Base-by-base conservation (phyloP, 2,329 filamentous ascomycete species). In the Monilinia fructigena region DNA sequence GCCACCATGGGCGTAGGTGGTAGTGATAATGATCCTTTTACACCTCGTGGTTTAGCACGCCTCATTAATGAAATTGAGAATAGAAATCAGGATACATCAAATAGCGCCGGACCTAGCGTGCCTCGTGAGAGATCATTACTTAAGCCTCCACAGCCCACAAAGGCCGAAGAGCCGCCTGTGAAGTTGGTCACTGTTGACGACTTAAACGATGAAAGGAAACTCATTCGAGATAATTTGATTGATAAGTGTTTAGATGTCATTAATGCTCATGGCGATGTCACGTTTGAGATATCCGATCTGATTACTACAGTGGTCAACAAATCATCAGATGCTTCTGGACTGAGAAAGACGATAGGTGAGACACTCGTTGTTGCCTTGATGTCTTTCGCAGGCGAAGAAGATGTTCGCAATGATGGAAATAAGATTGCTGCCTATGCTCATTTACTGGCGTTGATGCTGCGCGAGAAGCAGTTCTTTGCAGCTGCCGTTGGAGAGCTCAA, bases 361-460 rank as follows among this genome's bases (percentile, higher is more conserved):
- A 96, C 93, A 0, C 81, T 99, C 55, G 89, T 93, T 5, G 89
- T 91, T 73, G 96, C 93, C 0, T 80, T 99, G 16, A 89, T 96
- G 72, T 90, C 88, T 7, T 83, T 89, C 63, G 81, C 82, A 16
- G 76, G 81, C 48, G 84, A 88, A 50, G 85, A 87, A 11, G 86
- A 88, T 56, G 81, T 86, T 55, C 72, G 74, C 10, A 72, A 72
- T 12, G 72, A 72, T 42, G 77, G 76, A 7, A 85, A 82, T 72
- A 94, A 92, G 76, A 87, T 99, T 71, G 90, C 93, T 26, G 92
- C 95, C 1, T 97, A 96, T 78, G 93, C 95, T 23, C 94, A 99
- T 78, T 83, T 99, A 18, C 82, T 99, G 14, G 95, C 93, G 4
- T 81, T 99, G 48, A 86, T 98, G 63, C 83, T 98, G 23, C 92